Evolutionary conservation across 495 filamentous ascomycete genomes (phyloP).

Genomic region (Xylona heveae): DNA sequence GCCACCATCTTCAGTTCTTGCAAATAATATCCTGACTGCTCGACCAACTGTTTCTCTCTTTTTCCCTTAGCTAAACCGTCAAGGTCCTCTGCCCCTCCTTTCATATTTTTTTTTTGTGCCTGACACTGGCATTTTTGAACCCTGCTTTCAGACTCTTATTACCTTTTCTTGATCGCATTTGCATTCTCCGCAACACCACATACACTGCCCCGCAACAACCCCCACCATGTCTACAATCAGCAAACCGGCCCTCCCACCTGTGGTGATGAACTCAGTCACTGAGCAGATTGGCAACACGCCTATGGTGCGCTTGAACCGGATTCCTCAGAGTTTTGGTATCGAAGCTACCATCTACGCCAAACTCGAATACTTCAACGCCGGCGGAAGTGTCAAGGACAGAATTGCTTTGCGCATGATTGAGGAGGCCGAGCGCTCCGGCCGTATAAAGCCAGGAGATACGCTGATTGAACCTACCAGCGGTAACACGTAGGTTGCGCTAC

Average conservation of each 20-base stretch:
- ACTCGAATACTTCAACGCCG: conserved; percentile 90
- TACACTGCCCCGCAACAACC: too few relatives aligned
- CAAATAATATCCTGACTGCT: too few relatives aligned
- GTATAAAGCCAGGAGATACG: conserved; percentile 93
- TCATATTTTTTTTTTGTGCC: too few relatives aligned
- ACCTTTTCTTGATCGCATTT: too few relatives aligned
- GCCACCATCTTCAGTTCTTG: too few relatives aligned
- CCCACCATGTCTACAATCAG: conserved; percentile 27
- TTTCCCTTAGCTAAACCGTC: too few relatives aligned
- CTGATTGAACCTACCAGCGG: conserved; percentile 95
- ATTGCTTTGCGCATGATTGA: conserved; percentile 97
- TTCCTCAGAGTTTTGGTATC: conserved; percentile 78
- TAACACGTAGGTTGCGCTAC: conserved; percentile 46
- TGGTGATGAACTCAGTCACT: conserved; percentile 33
- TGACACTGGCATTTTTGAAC: too few relatives aligned
- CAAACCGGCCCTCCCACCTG: conserved; percentile 28
- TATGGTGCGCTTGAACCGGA: conserved; percentile 72
- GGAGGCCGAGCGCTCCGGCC: conserved; percentile 70
- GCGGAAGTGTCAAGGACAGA: conserved; percentile 92
- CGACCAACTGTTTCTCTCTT: too few relatives aligned
- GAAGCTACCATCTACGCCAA: conserved; percentile 86
- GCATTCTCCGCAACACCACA: too few relatives aligned
- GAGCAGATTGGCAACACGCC: conserved; percentile 87
- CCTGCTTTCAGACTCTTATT: too few relatives aligned
- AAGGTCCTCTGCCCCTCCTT: too few relatives aligned